A percentile compares a stretch with the other conserved stretches of the same genome.
Conservation (phyloP, 2,329 filamentous ascomycete genomes). For the Cordyceps sp. region DNA sequence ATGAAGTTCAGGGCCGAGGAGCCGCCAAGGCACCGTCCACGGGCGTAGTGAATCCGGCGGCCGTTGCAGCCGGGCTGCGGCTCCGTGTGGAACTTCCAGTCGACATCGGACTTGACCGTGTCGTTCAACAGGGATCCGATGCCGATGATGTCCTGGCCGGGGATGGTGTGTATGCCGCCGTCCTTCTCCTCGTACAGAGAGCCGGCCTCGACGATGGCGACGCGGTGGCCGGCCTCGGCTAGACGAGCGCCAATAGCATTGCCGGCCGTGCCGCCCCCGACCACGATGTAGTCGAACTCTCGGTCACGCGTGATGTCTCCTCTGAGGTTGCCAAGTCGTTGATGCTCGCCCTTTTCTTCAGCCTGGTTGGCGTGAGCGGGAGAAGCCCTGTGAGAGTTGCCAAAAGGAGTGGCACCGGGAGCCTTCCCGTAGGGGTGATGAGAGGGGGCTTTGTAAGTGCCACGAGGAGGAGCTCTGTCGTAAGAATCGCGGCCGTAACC, state of each 20-base stretch:
- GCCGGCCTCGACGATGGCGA: slow-evolving; percentile 22
- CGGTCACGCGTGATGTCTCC: not conserved
- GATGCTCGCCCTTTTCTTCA: no score
- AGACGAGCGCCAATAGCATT: slow-evolving; percentile 16
- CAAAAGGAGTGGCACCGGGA: no score
- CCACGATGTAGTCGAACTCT: slow-evolving; percentile 11
- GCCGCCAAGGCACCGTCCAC: slow-evolving; percentile 21
- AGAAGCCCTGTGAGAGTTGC: no score
- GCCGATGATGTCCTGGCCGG: slow-evolving; percentile 7
- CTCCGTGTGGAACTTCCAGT: not conserved
- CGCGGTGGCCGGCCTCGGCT: slow-evolving; percentile 12
- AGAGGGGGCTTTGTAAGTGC: no score
- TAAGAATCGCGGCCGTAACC: no score
- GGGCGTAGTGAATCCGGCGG: slow-evolving; percentile 17
- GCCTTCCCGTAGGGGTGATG: no score
- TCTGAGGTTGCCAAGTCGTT: not conserved
- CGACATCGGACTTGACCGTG: not conserved
- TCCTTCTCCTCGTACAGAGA: slow-evolving; percentile 15
- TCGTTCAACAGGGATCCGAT: not conserved
- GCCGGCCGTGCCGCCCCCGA: slow-evolving; percentile 22
- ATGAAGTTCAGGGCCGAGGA: slow-evolving; percentile 19
- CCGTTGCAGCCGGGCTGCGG: slow-evolving; percentile 5
- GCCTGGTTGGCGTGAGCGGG: no score
- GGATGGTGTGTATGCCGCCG: slow-evolving; percentile 9
- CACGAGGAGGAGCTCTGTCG: no score